These are phyloP conservation scores for Akanthomyces muscarius DNA, from an alignment of 2,329 filamentous ascomycete genomes.

Conservation along the genomic window DNA sequence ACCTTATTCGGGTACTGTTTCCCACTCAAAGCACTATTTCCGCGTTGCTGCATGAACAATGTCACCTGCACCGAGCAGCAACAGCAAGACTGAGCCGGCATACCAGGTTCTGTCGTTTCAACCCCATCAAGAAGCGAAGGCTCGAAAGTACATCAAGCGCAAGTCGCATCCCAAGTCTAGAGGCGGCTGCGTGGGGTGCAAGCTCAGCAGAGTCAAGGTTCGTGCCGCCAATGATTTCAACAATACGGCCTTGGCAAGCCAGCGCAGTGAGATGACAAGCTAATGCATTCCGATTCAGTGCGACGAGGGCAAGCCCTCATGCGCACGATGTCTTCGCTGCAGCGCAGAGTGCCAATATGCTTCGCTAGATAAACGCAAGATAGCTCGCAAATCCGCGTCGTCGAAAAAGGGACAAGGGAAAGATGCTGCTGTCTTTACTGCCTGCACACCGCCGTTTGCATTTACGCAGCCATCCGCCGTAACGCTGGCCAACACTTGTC, in stretches of 20 bases:
- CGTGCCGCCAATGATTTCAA: neutral
- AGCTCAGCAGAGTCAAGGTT: slow-evolving; percentile 26
- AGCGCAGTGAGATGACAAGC: neutral
- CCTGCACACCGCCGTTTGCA: slow-evolving; percentile 8
- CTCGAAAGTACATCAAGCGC: slow-evolving; percentile 21
- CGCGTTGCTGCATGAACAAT: neutral
- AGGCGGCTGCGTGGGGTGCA: slow-evolving; percentile 23
- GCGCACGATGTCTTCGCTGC: slow-evolving; percentile 23
- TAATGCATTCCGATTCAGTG: slow-evolving; percentile 18
- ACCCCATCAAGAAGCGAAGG: slow-evolving; percentile 10
- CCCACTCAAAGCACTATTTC: no score
- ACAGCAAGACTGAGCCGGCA: neutral
- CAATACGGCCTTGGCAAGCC: neutral
- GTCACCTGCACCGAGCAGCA: neutral
- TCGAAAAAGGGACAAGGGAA: neutral
- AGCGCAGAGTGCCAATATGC: slow-evolving; percentile 19
- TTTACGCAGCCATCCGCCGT: slow-evolving; percentile 9
- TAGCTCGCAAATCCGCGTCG: no score
- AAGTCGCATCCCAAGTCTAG: slow-evolving; percentile 22
- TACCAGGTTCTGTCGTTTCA: slow-evolving; percentile 13
- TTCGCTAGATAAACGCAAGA: neutral
- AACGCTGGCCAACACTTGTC: neutral
- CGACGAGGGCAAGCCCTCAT: slow-evolving; percentile 23
- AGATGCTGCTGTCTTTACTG: neutral
- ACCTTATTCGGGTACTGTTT: neutral